Percentiles rank a stretch among this genome's conserved stretches.
Evolutionary conservation across 805 yeast genomes (phyloP).

Genomic region (Millerozyma miso): DNA sequence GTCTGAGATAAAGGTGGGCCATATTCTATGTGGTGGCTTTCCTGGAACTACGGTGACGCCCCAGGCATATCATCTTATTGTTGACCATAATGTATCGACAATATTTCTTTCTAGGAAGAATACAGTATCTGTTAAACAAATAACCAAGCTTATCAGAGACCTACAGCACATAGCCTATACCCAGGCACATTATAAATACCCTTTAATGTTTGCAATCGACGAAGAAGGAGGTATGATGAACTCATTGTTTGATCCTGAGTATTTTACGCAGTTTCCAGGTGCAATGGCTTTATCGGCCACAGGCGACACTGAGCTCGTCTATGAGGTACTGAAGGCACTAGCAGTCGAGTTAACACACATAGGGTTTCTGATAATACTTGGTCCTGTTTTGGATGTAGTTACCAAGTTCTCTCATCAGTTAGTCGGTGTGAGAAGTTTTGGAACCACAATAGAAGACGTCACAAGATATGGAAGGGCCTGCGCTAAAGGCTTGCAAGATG

Average conservation of each 20-base stretch:
- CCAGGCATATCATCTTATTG: constrained; percentile 50
- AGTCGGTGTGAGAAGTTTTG: constrained; percentile 59
- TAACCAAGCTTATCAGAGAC: constrained; percentile 46
- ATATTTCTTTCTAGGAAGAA: constrained; percentile 51
- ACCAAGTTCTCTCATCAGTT: constrained; percentile 52
- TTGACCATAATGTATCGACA: constrained; percentile 47
- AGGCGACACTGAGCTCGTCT: constrained; percentile 44
- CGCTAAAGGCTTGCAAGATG: constrained; percentile 49
- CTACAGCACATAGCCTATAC: constrained; percentile 50
- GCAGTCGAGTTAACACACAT: constrained; percentile 50
- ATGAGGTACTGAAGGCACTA: constrained; percentile 49
- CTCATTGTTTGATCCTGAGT: constrained; percentile 48
- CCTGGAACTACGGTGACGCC: constrained; percentile 51
- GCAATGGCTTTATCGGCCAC: constrained; percentile 63
- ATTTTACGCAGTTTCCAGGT: constrained; percentile 56
- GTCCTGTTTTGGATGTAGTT: constrained; percentile 61
- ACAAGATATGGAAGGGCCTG: constrained; percentile 50
- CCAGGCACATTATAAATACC: constrained; percentile 46
- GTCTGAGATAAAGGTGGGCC: constrained; percentile 30
- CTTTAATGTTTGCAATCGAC: constrained; percentile 54
- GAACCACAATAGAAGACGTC: constrained; percentile 57
- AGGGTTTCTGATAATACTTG: constrained; percentile 53
- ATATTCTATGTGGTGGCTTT: constrained; percentile 57
- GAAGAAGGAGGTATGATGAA: constrained; percentile 65
- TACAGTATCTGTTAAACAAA: constrained; percentile 45